Percentiles rank a stretch among this genome's conserved stretches.
Evolutionary conservation across 257 asterid genomes (phyloP).

Genomic region (Penstemon eatonii): DNA sequence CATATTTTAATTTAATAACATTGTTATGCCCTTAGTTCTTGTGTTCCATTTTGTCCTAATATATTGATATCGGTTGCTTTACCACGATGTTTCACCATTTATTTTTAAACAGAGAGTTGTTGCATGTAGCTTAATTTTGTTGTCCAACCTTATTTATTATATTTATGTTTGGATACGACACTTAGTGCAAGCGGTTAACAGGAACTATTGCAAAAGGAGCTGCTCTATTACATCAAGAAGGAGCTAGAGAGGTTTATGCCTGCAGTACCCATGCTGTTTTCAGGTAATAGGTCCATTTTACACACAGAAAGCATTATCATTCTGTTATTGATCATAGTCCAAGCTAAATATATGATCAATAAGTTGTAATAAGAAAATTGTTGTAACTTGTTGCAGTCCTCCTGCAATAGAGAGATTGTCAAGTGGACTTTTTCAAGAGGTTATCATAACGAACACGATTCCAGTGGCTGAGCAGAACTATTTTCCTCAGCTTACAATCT

Average conservation of each 20-base stretch:
- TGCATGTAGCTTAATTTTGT: not conserved
- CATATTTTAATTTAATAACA: too few species aligned
- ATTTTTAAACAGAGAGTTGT: not conserved
- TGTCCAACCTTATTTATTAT: slow-evolving; percentile 16
- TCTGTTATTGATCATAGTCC: not conserved
- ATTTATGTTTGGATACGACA: slow-evolving; percentile 16
- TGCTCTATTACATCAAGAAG: slow-evolving; percentile 86
- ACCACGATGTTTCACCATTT: not conserved
- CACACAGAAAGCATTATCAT: not conserved
- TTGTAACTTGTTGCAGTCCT: slow-evolving; percentile 59
- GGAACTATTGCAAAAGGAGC: slow-evolving; percentile 97
- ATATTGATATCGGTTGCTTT: not conserved
- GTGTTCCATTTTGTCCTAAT: not conserved
- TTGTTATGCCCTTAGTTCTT: not conserved
- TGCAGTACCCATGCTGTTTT: slow-evolving; percentile 96
- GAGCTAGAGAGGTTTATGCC: slow-evolving; percentile 96
- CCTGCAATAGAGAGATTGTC: slow-evolving; percentile 93
- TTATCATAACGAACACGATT: slow-evolving; percentile 86
- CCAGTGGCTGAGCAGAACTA: slow-evolving; percentile 85
- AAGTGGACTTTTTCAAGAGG: slow-evolving; percentile 93
- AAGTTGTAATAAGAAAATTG: not conserved
- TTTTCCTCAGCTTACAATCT: slow-evolving; percentile 85
- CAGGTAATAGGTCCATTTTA: slow-evolving; percentile 51
- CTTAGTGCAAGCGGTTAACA: slow-evolving; percentile 36
- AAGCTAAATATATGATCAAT: slow-evolving; percentile 14